phyloP scores from a whole-genome alignment of 176 grass and related monocot species.

The Triticum timopheevii region DNA sequence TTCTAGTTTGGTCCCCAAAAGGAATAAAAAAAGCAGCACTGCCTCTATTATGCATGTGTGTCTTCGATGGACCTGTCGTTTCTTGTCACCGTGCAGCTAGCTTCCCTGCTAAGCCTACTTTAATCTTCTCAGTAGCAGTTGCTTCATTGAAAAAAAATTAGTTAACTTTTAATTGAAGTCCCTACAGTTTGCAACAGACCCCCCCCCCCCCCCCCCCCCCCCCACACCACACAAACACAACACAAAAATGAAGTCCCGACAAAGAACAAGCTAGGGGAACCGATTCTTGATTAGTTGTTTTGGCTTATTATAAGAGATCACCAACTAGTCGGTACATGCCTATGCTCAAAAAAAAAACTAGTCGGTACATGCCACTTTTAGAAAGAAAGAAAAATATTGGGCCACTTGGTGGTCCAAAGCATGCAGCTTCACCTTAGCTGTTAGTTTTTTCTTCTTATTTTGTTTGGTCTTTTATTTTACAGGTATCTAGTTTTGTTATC shows the following conservation, averaged over 20 bases:
- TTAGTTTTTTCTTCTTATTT: not conserved
- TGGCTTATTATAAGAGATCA: not conserved
- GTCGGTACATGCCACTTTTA: not conserved
- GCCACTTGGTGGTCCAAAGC: not conserved
- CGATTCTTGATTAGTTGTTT: not conserved
- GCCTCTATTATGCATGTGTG: conserved; percentile 6
- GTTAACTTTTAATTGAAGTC: not conserved
- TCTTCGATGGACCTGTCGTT: not conserved
- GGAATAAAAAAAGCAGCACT: not conserved
- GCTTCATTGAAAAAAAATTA: not conserved
- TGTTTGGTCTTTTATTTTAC: too few relatives aligned
- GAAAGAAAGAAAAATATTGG: not conserved
- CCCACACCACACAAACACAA: too few relatives aligned
- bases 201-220: too few relatives aligned
- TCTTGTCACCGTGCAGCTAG: not conserved
- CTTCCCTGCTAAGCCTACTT: not conserved
- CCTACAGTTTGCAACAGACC: not conserved
- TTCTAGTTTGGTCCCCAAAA: conserved; percentile 24
- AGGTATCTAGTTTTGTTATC: too few relatives aligned
- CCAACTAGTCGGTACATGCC: too few relatives aligned
- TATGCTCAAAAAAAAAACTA: too few relatives aligned
- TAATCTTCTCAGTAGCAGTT: not conserved
- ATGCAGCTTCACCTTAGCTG: not conserved
- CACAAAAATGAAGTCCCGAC: not conserved
- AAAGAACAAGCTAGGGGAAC: not conserved